These are phyloP conservation scores for Bjerkandera adusta DNA, from an alignment of 1,284 basidiomycete genomes.

Conservation along the genomic window DNA sequence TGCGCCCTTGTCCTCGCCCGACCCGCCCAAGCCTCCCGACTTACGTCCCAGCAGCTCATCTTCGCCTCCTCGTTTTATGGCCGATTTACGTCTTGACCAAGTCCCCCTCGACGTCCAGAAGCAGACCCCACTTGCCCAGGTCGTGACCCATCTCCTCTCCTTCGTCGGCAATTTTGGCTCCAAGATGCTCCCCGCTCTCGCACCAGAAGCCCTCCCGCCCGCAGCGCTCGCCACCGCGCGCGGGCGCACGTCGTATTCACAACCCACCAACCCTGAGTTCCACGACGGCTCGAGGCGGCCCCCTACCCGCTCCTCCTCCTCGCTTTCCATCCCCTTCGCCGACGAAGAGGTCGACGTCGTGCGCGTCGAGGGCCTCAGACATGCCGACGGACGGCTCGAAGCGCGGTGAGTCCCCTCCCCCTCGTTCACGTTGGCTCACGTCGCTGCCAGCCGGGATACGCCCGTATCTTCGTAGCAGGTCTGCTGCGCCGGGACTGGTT, in stretches of 20 bases:
- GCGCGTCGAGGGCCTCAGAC: constrained; percentile 60
- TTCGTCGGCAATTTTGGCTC: constrained; percentile 13
- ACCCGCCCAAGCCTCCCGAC: not conserved
- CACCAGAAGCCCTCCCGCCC: constrained; percentile 26
- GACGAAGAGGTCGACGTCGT: constrained; percentile 43
- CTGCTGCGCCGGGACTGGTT: constrained; percentile 6
- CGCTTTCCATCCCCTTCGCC: constrained; percentile 40
- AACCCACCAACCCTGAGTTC: not conserved
- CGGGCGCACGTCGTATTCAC: constrained; percentile 11
- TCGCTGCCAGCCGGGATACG: constrained; percentile 22
- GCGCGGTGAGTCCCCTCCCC: constrained; percentile 58
- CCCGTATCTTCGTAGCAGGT: constrained; percentile 7
- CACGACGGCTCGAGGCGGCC: constrained; percentile 16
- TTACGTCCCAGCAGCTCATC: not conserved
- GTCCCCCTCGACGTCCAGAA: not conserved
- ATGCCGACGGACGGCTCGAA: constrained; percentile 61
- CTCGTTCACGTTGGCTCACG: constrained; percentile 18
- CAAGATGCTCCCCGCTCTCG: constrained; percentile 28
- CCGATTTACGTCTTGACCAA: constrained; percentile 6
- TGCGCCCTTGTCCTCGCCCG: not conserved
- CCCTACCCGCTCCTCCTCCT: constrained; percentile 34
- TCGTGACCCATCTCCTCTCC: constrained; percentile 21
- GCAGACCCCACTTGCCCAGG: constrained; percentile 19
- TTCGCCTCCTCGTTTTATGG: constrained; percentile 4
- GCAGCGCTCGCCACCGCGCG: constrained; percentile 16